A percentile compares a stretch with the other conserved stretches of the same genome.
phyloP scores from a whole-genome alignment of 768 basidiomycete genomes.

The Tricholomella constricta region DNA sequence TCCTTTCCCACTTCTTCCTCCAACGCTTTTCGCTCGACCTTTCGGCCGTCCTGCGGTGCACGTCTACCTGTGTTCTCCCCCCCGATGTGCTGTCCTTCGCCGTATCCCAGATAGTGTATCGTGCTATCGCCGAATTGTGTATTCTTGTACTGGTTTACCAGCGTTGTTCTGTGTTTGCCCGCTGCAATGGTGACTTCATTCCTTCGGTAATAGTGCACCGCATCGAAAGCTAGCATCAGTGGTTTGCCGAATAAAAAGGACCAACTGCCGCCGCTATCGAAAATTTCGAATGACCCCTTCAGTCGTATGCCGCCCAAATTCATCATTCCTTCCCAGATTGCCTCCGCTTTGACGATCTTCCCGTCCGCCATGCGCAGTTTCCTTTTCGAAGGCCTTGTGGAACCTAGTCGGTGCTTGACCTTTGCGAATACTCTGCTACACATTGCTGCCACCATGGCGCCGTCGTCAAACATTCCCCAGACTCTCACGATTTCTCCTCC shows the following conservation, averaged over 20 bases:
- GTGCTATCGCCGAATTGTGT: neutral
- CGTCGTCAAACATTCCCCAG: constrained; percentile 27
- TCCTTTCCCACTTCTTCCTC: too few species aligned
- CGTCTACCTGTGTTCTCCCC: too few species aligned
- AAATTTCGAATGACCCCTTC: constrained; percentile 21
- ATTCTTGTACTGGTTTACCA: neutral
- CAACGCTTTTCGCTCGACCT: too few species aligned
- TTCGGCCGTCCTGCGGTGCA: too few species aligned
- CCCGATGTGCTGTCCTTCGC: too few species aligned
- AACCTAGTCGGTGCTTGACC: constrained; percentile 14
- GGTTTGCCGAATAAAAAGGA: neutral
- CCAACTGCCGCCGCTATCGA: constrained; percentile 16
- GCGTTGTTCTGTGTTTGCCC: neutral
- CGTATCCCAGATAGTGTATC: too few species aligned
- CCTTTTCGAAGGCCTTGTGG: constrained; percentile 11
- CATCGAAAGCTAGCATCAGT: neutral
- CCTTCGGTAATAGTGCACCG: neutral
- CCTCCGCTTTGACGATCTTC: constrained; percentile 14
- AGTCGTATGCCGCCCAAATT: constrained; percentile 8
- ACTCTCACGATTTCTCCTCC: constrained; percentile 17
- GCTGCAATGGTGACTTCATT: neutral
- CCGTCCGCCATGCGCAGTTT: constrained; percentile 37
- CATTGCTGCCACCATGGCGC: constrained; percentile 32
- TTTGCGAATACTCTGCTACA: constrained; percentile 15
- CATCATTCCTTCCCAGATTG: constrained; percentile 22